Base-by-base conservation (phyloP, 768 basidiomycete genomes). In the Macrolepiota dolichaula region DNA sequence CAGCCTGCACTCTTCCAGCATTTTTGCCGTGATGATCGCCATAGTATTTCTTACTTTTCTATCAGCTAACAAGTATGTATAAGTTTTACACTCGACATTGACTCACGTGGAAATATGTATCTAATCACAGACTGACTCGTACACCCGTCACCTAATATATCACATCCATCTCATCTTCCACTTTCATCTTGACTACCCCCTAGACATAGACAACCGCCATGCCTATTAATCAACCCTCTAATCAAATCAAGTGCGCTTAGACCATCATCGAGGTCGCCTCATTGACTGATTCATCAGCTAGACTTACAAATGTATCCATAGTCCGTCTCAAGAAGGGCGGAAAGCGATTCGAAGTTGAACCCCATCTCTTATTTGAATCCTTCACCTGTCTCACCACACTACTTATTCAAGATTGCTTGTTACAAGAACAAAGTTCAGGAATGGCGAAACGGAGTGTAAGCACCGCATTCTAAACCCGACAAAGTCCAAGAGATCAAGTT, bases 391-490 rank as follows among this genome's bases (percentile, higher is more conserved):
- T 50, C 15, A 17, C 19, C 17, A 19, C 4, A 24, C 17, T 44
- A 19, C 40, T 40, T 10, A 36, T 24, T 32, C 17, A 57, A 82
- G 96, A 91, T 99, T 68, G 96, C 97, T 38, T 97, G 95, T 74
- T 99, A 98, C 80, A 96, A 98, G 81, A 99, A 99, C 76, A 98
- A 98, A 76, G 97, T 99, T 27, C 93, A 96, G 67, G 96, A 97
- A 72, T 99, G 89, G 85, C 80, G 97, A 61, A 93, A 84, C 61
- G 95, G 95, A 63, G 91, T 96, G 88, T 93, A 74, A 71, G 88
- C 78, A 29, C 19, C 59, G 25, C 25, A 42, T 49, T 37, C 27
- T n/a, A 22, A 9, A 5, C 24, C 51, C 22, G 24, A 49, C 25
- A 29, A n/a, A 4, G 1, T 50, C 42, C 27, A 51, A 35, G 44